Evolutionary conservation across 1,139 yeast genomes (phyloP).

Genomic region (Pichiaceae sp.): DNA sequence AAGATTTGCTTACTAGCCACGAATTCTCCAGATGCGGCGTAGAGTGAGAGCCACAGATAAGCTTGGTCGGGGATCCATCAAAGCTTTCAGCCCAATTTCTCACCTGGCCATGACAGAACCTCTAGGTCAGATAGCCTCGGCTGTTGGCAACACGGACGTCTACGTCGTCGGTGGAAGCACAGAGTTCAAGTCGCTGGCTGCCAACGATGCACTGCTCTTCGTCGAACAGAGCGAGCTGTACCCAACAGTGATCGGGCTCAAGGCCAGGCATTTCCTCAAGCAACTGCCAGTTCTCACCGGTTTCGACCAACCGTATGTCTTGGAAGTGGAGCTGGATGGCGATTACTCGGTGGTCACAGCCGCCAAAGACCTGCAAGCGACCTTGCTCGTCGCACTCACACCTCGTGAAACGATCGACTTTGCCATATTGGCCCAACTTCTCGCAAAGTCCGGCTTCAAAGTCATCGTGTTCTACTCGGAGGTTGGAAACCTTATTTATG

Average conservation of each 20-base stretch:
- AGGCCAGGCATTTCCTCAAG: conserved; percentile 42
- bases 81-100: no score
- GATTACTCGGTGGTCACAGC: conserved; percentile 65
- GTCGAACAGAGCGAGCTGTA: conserved; percentile 27
- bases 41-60: no score
- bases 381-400: conserved; percentile 46
- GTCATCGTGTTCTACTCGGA: conserved; percentile 58
- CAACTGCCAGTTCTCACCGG: conserved; percentile 49
- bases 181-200: conserved; percentile 10
- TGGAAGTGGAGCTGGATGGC: conserved; percentile 49
- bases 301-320: conserved; percentile 33
- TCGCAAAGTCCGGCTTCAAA: conserved; percentile 38
- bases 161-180: conserved; percentile 15
- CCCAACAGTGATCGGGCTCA: conserved; percentile 47
- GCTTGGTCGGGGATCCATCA: no score
- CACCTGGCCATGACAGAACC: not conserved
- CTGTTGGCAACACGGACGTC: conserved; percentile 8
- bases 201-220: conserved; percentile 47
- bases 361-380: conserved; percentile 59
- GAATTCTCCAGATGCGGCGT: no score
- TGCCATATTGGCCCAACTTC: conserved; percentile 48
- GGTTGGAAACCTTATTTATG: not conserved
- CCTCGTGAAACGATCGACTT: conserved; percentile 44
- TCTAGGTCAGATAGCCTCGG: not conserved
- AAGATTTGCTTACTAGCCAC: no score